These are phyloP conservation scores for Kodamaea arcana DNA, from an alignment of 1,139 yeast species.

Conservation along the genomic window DNA sequence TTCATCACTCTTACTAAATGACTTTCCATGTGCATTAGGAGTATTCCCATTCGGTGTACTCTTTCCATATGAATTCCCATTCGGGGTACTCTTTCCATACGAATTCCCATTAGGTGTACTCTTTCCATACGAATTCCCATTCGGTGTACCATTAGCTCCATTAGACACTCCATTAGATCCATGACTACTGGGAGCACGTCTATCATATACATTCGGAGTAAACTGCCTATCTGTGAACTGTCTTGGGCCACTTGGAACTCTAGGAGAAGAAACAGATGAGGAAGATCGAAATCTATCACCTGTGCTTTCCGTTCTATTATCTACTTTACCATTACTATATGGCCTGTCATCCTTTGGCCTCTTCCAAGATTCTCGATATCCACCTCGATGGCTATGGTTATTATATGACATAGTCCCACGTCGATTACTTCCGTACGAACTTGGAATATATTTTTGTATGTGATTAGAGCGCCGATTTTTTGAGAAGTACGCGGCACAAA, in stretches of 20 bases:
- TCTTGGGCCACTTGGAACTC: neutral
- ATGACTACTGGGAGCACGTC: no score
- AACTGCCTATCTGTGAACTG: neutral
- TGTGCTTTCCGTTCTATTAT: neutral
- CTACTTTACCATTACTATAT: neutral
- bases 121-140: neutral
- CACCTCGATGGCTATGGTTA: conserved; percentile 1
- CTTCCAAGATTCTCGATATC: conserved; percentile 1
- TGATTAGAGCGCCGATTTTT: neutral
- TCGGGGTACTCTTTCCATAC: no score
- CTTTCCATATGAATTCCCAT: neutral
- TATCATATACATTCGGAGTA: neutral
- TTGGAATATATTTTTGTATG: neutral
- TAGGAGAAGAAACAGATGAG: neutral
- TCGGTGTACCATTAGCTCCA: no score
- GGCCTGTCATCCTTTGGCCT: conserved; percentile 5
- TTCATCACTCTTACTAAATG: no score
- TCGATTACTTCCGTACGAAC: neutral
- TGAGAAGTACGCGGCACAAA: neutral
- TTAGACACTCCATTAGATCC: neutral
- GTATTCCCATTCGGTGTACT: neutral
- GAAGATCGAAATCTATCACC: neutral
- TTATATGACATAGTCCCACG: conserved; percentile 1
- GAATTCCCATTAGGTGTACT: neutral
- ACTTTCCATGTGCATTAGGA: no score